Base-by-base conservation (phyloP, 352 stramenopile species). In the Globisporangium ultimum region DNA sequence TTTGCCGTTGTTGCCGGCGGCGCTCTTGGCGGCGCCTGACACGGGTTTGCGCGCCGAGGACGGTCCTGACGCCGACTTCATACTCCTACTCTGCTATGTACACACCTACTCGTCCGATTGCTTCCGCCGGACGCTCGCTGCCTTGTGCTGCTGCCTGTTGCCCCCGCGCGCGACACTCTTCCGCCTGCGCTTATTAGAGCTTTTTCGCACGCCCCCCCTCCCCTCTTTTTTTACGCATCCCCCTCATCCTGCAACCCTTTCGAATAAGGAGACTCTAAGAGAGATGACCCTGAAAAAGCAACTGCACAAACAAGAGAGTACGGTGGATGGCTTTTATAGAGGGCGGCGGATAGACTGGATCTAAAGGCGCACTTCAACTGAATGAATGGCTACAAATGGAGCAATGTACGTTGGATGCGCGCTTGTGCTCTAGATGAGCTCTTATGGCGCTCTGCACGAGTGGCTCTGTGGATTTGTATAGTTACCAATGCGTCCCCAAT, bases 1-100 rank as follows among this genome's bases (percentile, higher is more conserved):
- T 32, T 32, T 32, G 24, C 52, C 43, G 46, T 24, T 60, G 21
- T 9, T 48, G 48, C 41, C 34, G 36, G 18, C 48, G 42, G 43
- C 32, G 53, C 34, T 38, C 58, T 77, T 81, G 54, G 67, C 43
- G 48, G 24, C 55, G 45, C 40, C 28, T 60, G 58, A 24, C 36
- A 41, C 24, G 53, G 47, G 51, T 46, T 57, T 63, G 48, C 57
- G 48, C 42, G 57, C 34, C 21, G 57, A 20, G 18, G 57, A 40
- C n/a, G 57, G 2, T 32, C 24, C 24, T 32, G 24, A 32, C 24
- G 24, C 24, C 5, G 24, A 2, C 24, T 32, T 32, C 24, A 32
- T 17, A 14, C 24, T 36, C 20, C 3, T 53, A 12, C 47, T 38
- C 47, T 53, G 10, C 18, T 53, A 11, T 34, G 43, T 21, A 17